Conservation (phyloP, 164 flowering plant genomes). For the Warburgia ugandensis region DNA sequence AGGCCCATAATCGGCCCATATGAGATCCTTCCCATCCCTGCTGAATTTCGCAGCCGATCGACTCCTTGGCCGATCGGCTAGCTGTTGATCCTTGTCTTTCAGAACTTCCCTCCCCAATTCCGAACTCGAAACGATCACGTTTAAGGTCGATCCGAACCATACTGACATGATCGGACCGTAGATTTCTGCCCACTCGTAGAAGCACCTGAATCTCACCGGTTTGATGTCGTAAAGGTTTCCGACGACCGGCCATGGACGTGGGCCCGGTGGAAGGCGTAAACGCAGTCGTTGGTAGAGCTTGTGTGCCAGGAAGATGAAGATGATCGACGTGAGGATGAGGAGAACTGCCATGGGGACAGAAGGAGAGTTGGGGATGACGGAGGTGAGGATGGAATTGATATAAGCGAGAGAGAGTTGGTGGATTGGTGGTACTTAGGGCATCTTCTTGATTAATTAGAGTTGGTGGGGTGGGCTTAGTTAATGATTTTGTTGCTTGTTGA, state of each 20-base stretch:
- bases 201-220: conserved; percentile 47
- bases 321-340: conserved; percentile 10
- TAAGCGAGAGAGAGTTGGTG: no score
- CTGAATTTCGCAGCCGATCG: conserved; percentile 34
- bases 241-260: conserved; percentile 45
- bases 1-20: conserved; percentile 61
- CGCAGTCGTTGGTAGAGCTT: conserved; percentile 25
- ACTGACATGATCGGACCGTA: conserved; percentile 51
- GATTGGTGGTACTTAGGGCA: no score
- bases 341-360: conserved; percentile 2
- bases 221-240: conserved; percentile 49
- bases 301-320: conserved; percentile 11
- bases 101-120: conserved; percentile 43
- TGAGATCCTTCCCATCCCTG: conserved; percentile 43
- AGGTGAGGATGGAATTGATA: background rate
- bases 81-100: conserved; percentile 44
- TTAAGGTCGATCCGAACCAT: conserved; percentile 41
- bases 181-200: conserved; percentile 36
- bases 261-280: conserved; percentile 53
- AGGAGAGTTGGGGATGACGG: background rate
- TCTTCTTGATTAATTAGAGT: no score
- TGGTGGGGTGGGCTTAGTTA: no score
- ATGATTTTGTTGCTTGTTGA: no score
- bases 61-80: conserved; percentile 38
- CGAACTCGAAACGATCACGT: conserved; percentile 32